Evolutionary conservation across 2,329 filamentous ascomycete genomes (phyloP).

Genomic region (Talaromyces rugulosus): DNA sequence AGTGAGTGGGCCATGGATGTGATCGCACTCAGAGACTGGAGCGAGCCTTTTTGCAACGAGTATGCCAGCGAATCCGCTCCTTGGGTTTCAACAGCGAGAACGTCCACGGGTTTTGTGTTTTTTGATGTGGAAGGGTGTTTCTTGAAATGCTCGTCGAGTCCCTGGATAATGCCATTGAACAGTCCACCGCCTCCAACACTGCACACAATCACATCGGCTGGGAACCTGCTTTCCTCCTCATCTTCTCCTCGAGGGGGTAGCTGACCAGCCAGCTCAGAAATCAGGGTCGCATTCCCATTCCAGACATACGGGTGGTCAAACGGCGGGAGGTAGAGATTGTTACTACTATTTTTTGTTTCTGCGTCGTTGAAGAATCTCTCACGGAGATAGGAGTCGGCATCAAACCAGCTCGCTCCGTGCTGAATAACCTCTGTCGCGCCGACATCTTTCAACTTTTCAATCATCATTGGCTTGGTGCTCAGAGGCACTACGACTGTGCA

Average conservation of each 20-base stretch:
- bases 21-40: conserved; percentile 62
- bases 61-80: conserved; percentile 66
- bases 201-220: conserved; percentile 68
- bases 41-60: conserved; percentile 49
- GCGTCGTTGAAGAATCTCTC: conserved; percentile 37
- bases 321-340: conserved; percentile 32
- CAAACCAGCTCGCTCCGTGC: conserved; percentile 61
- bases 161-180: conserved; percentile 67
- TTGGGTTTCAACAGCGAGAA: conserved; percentile 68
- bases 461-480: conserved; percentile 62
- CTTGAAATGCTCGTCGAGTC: conserved; percentile 40
- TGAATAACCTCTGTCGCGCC: conserved; percentile 63
- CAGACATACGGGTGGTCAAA: conserved; percentile 37
- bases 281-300: conserved; percentile 31
- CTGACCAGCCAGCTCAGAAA: conserved; percentile 33
- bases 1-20: conserved; percentile 69
- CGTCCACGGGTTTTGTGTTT: conserved; percentile 23
- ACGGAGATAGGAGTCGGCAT: conserved; percentile 64
- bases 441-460: conserved; percentile 61
- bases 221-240: conserved; percentile 19
- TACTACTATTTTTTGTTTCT: neutral
- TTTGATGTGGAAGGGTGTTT: neutral
- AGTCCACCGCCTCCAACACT: conserved; percentile 75
- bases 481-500: conserved; percentile 70
- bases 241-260: conserved; percentile 21